Base-by-base conservation (phyloP, 2,329 filamentous ascomycete species). In the Sporothrix brasiliensis region DNA sequence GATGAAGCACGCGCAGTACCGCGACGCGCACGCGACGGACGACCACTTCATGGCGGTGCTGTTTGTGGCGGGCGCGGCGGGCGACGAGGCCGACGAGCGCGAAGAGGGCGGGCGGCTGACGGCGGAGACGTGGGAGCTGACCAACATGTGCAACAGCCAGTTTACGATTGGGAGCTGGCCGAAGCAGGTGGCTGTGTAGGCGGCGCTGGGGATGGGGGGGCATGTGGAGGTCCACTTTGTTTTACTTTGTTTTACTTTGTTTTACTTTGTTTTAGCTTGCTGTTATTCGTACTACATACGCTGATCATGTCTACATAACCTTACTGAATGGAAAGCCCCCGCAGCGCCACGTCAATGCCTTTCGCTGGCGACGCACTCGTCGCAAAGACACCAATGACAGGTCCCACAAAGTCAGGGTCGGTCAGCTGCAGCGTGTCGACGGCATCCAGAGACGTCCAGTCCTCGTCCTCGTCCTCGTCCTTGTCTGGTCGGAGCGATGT, bases 1-100 rank as follows among this genome's bases (percentile, higher is more conserved):
- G 74, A 91, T 91, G 88, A 91, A 91, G 80, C 86, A 91, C 75
- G 88, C 89, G 0, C 80, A 82, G 61, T 91, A 85, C 75, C 79
- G 89, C 19, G 88, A 91, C 74, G 89, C 89, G 0, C 89, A 91
- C 78, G 88, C 83, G 0, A 91, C 89, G 0, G 89, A 92, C 75
- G 89, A 91, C 76, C 89, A 91, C 75, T 91, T 89, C 73, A 90
- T 91, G 86, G 80, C 88, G 0, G 83, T 86, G 3, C 80, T 88
- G 75, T 91, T 91, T 78, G 84, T 89, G 0, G 86, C 88, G 0
- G 89, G 89, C 0, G 80, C 84, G 3, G 81, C 80, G 41, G 83
- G 87, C 1, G 82, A 82, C 44, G 75, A 78, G 68, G 82, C 83
- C 30, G 85, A 87, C 76, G 77, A 80, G 69, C 80, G 56, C 78